Percentiles rank a stretch among this genome's conserved stretches.
Evolutionary conservation across 257 asterid genomes (phyloP).

Genomic region (Solanum pimpinellifolium): DNA sequence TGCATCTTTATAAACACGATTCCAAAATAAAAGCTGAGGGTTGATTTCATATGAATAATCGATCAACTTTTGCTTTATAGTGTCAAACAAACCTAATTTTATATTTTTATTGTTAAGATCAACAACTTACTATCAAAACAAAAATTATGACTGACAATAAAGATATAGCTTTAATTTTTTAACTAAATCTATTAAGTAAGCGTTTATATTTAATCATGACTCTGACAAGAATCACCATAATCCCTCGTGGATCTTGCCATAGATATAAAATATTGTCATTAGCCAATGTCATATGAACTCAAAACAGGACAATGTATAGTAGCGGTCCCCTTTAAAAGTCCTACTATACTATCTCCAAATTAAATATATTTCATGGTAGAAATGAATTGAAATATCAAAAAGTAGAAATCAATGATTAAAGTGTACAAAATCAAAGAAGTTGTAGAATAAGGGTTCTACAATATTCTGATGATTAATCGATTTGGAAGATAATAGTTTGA

Average conservation of each 20-base stretch:
- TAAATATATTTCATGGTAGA: background rate
- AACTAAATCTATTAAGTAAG: fast-evolving
- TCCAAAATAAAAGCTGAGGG: background rate
- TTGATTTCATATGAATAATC: background rate
- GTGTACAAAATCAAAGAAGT: background rate
- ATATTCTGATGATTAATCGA: background rate
- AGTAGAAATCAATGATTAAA: background rate
- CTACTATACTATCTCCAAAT: background rate
- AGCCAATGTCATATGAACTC: background rate
- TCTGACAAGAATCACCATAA: fast-evolving
- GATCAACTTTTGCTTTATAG: background rate
- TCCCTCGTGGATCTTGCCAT: background rate
- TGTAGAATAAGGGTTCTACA: background rate
- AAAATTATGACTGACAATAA: background rate
- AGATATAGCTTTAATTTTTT: too few relatives aligned
- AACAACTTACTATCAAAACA: too few relatives aligned
- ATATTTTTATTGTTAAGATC: background rate
- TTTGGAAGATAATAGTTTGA: background rate
- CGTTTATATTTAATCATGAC: background rate
- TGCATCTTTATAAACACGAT: background rate
- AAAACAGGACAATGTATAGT: background rate
- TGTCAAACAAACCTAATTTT: background rate
- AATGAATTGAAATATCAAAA: background rate
- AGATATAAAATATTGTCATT: background rate
- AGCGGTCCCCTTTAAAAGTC: background rate